These are phyloP conservation scores for Eutrema yunnanense DNA, from an alignment of 345 rosid species.

Conservation along the genomic window DNA sequence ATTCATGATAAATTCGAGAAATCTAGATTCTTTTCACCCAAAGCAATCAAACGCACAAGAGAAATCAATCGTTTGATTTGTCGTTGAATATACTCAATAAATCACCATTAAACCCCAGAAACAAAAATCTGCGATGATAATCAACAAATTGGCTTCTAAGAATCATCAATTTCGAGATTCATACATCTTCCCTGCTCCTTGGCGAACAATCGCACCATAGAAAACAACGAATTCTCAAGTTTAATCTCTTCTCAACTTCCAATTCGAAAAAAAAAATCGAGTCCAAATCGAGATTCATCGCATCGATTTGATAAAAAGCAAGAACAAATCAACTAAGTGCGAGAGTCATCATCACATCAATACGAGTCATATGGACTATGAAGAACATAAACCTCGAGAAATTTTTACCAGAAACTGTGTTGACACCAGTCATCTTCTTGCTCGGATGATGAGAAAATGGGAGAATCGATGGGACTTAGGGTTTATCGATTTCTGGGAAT, in stretches of 20 bases:
- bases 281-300: neutral
- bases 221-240: neutral
- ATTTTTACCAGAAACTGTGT: constrained; percentile 13
- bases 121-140: neutral
- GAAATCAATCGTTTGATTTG: neutral
- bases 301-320: neutral
- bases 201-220: neutral
- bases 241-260: neutral
- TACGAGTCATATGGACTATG: neutral
- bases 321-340: neutral
- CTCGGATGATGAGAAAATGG: neutral
- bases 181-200: neutral
- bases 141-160: neutral
- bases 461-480: neutral
- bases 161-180: neutral
- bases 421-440: constrained; percentile 17
- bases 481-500: neutral
- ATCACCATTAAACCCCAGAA: neutral
- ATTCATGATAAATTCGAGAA: neutral
- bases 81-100: neutral
- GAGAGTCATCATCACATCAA: neutral
- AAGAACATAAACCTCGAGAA: neutral
- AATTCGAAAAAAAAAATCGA: neutral
- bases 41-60: neutral
- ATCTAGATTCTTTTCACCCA: neutral